Conservation (phyloP, 768 basidiomycete genomes). For the Xerocomus spinulosus region DNA sequence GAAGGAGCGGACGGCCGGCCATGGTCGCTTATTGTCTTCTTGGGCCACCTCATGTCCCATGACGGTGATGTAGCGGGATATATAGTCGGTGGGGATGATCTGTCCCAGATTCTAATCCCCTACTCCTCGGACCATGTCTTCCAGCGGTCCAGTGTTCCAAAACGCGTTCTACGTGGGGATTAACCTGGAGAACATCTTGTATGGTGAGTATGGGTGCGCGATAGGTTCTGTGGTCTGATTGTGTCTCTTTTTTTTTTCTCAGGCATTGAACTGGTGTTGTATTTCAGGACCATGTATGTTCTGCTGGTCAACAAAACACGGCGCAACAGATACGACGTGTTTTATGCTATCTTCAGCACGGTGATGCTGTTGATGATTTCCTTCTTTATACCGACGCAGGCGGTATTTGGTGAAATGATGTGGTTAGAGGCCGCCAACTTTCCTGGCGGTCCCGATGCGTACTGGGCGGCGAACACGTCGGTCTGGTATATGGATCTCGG, state of each 20-base stretch:
- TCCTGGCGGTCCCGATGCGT: conserved; percentile 35
- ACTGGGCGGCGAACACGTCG: conserved; percentile 24
- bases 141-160: conserved; percentile 17
- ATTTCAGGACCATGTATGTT: conserved; percentile 21
- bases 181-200: conserved; percentile 22
- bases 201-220: conserved; percentile 10
- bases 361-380: conserved; percentile 31
- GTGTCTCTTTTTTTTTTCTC: neutral
- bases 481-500: conserved; percentile 32
- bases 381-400: conserved; percentile 26
- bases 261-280: conserved; percentile 25
- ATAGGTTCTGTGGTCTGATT: no score
- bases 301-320: conserved; percentile 4
- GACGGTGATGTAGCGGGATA: neutral
- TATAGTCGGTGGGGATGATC: conserved; percentile 1
- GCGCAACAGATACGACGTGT: conserved; percentile 8
- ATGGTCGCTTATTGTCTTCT: neutral
- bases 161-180: conserved; percentile 23
- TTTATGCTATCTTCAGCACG: conserved; percentile 26
- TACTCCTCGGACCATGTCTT: conserved; percentile 11
- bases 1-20: neutral
- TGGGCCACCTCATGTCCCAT: neutral
- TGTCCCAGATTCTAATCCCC: neutral
- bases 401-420: conserved; percentile 32
- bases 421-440: conserved; percentile 32